Percentiles rank a stretch among this genome's conserved stretches.
Conservation (phyloP, 768 basidiomycete species). For the Agrocybe praecox region DNA sequence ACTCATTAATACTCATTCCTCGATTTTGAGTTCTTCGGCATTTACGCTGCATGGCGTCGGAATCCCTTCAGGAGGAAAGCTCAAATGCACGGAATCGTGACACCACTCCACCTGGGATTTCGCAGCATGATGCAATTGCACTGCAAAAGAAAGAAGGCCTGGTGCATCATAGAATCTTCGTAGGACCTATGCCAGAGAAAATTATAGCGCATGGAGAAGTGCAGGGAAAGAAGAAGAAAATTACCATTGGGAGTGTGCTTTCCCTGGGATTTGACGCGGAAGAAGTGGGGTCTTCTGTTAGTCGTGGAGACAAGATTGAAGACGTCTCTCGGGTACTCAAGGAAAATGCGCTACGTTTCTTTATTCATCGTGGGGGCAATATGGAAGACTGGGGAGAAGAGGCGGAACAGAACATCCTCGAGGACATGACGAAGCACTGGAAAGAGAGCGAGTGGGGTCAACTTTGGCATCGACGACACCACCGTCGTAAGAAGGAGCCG, state of each 20-base stretch:
- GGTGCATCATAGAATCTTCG: constrained; percentile 56
- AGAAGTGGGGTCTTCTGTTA: constrained; percentile 17
- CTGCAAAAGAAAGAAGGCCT: not conserved
- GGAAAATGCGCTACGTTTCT: constrained; percentile 64
- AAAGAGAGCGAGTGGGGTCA: constrained; percentile 67
- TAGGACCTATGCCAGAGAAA: constrained; percentile 77
- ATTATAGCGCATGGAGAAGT: constrained; percentile 44
- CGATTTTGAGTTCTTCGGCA: too few relatives aligned
- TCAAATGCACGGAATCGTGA: not conserved
- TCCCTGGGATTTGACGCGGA: constrained; percentile 20
- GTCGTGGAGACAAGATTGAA: constrained; percentile 31
- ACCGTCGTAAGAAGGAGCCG: constrained; percentile 26
- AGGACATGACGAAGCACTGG: constrained; percentile 66
- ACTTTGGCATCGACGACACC: constrained; percentile 39
- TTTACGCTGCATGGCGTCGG: too few relatives aligned
- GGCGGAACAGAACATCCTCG: constrained; percentile 48
- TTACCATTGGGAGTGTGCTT: constrained; percentile 23
- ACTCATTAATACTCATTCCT: too few relatives aligned
- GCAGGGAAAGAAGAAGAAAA: constrained; percentile 29
- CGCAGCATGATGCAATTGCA: not conserved
- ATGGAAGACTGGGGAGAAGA: constrained; percentile 68
- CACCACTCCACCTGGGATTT: not conserved
- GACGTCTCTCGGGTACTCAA: constrained; percentile 51
- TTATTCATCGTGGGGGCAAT: constrained; percentile 64
- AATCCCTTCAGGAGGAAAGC: too few relatives aligned